Base-by-base conservation (phyloP, 192 early-diverging fungal species). In the Mortierella hygrophila region DNA sequence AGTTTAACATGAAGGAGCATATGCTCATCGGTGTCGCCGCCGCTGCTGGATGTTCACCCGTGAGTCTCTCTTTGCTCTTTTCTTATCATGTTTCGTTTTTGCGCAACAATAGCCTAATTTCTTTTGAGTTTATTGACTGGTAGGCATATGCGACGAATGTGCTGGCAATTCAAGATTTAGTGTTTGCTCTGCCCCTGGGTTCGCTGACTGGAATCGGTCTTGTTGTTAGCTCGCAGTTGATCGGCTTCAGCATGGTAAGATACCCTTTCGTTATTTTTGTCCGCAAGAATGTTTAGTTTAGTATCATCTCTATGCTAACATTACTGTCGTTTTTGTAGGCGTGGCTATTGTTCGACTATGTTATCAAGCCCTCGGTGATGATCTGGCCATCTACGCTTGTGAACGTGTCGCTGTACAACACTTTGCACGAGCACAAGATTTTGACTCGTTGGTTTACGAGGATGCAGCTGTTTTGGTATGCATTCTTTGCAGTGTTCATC, bases 341-440 rank as follows among this genome's bases (percentile, higher is more conserved):
- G 4, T 85, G 82, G 82, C 54, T 85, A 26, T 44, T 85, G n/a
- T 79, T 85, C 32, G 91, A 93, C 47, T 97, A 94, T 85, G 89
- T 98, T 21, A 96, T 98, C 29, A 92, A 95, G 71, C 97, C 96
- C 9, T 88, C 94, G 3, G 90, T 92, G 15, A 97, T 97, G 96
- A 88, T 96, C 38, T 99, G 97, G 97, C 98, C 98, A 8, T 79
- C 92, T 3, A 94, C 91, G 15, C 90, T 99, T 16, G 91, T 92
- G 20, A 89, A 89, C 55, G 91, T 89, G 9, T 87, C 90, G 0
- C 69, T 91, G 2, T 92, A 88, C 79, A 91, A 89, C 54, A 91
- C 92, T 0, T 63, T 89, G 46, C 89, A 89, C 63, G 85, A 82
- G 26, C 82, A 85, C 69, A 85, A 85, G 49, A 77, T 85, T 54